These are phyloP conservation scores for Lobosporangium transversale DNA, from an alignment of 192 early-diverging fungal species.

Conservation along the genomic window DNA sequence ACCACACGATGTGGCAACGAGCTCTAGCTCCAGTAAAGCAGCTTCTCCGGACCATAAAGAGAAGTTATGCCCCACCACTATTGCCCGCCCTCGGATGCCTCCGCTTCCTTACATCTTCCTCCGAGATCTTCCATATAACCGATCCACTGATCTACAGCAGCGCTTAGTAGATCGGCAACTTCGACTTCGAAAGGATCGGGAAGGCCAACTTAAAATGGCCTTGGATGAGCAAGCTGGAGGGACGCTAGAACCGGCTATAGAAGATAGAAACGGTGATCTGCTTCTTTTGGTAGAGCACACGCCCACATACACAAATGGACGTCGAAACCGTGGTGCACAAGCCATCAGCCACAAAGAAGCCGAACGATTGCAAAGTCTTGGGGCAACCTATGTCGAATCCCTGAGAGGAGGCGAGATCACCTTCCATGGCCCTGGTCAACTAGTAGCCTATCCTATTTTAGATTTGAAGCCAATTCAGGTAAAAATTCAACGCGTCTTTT, in stretches of 20 bases:
- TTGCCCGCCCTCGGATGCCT: constrained; percentile 35
- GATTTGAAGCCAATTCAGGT: constrained; percentile 78
- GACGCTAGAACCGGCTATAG: background rate
- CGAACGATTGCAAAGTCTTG: constrained; percentile 62
- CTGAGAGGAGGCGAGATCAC: constrained; percentile 93
- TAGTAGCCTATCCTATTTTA: constrained; percentile 94
- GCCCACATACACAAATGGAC: constrained; percentile 92
- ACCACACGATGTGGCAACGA: no score
- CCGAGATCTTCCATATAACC: constrained; percentile 43
- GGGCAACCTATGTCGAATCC: constrained; percentile 83
- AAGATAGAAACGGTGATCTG: constrained; percentile 55
- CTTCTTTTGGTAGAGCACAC: constrained; percentile 84
- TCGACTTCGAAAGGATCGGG: constrained; percentile 37
- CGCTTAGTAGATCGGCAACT: constrained; percentile 42
- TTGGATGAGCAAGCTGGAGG: background rate
- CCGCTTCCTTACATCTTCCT: constrained; percentile 47
- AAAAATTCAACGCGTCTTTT: constrained; percentile 31
- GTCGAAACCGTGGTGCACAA: constrained; percentile 73
- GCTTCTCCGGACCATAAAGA: background rate
- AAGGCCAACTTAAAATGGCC: constrained; percentile 1
- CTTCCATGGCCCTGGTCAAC: constrained; percentile 97
- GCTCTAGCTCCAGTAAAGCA: no score
- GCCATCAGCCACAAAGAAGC: constrained; percentile 57
- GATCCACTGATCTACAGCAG: constrained; percentile 33
- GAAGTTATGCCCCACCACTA: constrained; percentile 17